phyloP scores from a whole-genome alignment of 1,139 yeast species.

The Yamadazyma conglobata region DNA sequence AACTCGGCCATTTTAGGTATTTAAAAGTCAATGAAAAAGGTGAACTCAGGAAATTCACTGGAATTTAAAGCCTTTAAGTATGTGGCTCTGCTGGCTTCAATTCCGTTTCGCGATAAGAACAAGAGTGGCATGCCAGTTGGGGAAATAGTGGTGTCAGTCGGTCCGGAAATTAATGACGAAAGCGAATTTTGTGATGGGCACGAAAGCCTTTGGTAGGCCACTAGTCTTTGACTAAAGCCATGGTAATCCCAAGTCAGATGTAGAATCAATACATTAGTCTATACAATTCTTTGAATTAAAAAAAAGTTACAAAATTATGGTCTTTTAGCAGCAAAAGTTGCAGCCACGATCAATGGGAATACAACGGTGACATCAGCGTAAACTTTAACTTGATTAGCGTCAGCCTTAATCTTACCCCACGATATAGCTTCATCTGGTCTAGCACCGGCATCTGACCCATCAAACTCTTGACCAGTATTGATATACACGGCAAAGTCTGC shows the following conservation, averaged over 20 bases:
- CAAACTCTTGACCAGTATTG: conserved; percentile 98
- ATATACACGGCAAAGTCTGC: conserved; percentile 97
- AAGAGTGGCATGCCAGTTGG: too few species aligned
- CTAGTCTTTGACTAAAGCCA: too few species aligned
- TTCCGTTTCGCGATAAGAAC: conserved; percentile 5
- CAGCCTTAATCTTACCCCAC: conserved; percentile 98
- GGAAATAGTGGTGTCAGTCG: too few species aligned
- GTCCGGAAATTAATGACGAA: too few species aligned
- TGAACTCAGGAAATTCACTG: background rate
- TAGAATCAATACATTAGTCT: too few species aligned
- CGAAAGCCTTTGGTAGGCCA: too few species aligned
- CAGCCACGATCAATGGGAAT: conserved; percentile 94
- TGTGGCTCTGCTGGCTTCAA: conserved; percentile 8
- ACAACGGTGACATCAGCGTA: conserved; percentile 96
- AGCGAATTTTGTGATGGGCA: too few species aligned
- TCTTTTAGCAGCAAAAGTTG: conserved; percentile 73
- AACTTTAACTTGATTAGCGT: conserved; percentile 86
- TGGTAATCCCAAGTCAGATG: too few species aligned
- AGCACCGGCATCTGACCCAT: conserved; percentile 99
- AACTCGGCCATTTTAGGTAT: conserved; percentile 17
- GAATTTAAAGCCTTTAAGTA: background rate
- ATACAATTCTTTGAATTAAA: too few species aligned
- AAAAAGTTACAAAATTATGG: conserved; percentile 19
- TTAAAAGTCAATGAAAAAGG: background rate
- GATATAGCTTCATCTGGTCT: conserved; percentile 98